These are phyloP conservation scores for Fusarium sp. DNA, from an alignment of 2,329 filamentous ascomycete species.

Conservation along the genomic window DNA sequence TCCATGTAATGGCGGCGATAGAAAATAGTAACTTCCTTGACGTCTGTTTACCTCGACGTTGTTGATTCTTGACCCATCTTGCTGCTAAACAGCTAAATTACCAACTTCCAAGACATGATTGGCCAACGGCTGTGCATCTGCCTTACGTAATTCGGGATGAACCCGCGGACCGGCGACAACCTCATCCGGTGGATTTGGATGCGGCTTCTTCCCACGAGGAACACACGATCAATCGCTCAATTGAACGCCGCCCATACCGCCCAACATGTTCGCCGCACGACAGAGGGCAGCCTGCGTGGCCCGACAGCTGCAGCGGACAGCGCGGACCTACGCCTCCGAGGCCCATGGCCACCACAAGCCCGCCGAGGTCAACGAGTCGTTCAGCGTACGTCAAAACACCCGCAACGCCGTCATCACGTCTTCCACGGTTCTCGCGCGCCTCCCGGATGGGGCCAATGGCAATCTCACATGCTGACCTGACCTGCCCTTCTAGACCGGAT, in stretches of 20 bases:
- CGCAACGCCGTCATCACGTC: conserved; percentile 24
- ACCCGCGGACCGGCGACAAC: conserved; percentile 44
- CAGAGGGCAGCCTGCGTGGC: conserved; percentile 56
- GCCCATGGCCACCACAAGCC: conserved; percentile 61
- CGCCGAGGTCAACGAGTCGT: conserved; percentile 63
- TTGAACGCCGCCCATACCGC: conserved; percentile 48
- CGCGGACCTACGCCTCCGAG: conserved; percentile 66
- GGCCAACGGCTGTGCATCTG: conserved; percentile 14
- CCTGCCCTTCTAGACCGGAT: conserved; percentile 55
- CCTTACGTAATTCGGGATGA: conserved; percentile 46
- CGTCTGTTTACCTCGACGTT: neutral
- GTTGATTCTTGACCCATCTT: neutral
- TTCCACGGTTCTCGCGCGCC: neutral
- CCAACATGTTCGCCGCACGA: conserved; percentile 57
- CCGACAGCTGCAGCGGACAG: conserved; percentile 52
- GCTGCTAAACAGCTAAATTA: neutral
- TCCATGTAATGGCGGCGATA: neutral
- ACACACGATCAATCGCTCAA: conserved; percentile 47
- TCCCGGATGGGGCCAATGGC: conserved; percentile 7
- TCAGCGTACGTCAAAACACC: conserved; percentile 62
- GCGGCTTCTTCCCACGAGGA: conserved; percentile 38
- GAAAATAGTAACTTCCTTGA: neutral
- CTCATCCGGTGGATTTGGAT: conserved; percentile 42
- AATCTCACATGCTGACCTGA: conserved; percentile 20
- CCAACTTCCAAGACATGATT: conserved; percentile 32